phyloP scores from a whole-genome alignment of 140 eudicot species.

The Erigeron philadelphicus region DNA sequence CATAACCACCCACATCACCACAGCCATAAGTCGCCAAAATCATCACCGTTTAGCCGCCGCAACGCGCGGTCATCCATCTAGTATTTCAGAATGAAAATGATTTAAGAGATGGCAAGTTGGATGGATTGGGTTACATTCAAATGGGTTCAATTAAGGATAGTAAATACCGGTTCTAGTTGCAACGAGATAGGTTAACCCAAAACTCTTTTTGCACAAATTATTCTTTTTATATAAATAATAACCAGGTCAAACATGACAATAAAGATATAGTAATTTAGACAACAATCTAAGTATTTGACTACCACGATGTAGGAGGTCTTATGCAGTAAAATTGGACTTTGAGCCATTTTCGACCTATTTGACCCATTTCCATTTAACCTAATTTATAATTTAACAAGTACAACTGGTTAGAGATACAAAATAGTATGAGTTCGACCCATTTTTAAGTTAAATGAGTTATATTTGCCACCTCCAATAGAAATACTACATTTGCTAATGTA shows the following conservation, averaged over 20 bases:
- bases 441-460: background rate
- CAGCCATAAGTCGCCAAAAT: too few relatives aligned
- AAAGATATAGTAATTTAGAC: background rate
- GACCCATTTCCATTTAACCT: background rate
- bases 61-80: too few relatives aligned
- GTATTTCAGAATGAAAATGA: background rate
- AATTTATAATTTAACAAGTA: background rate
- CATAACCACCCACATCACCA: too few relatives aligned
- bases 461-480: background rate
- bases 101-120: background rate
- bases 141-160: background rate
- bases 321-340: background rate
- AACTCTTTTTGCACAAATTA: background rate
- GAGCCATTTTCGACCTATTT: background rate
- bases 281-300: background rate
- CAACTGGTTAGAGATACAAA: background rate
- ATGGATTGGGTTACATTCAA: background rate
- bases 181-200: background rate
- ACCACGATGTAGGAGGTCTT: background rate
- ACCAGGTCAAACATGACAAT: background rate
- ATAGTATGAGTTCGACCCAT: background rate
- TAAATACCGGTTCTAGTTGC: background rate
- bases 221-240: background rate
- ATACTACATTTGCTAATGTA: background rate
- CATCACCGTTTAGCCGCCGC: too few relatives aligned